Conservation (phyloP, 495 filamentous ascomycete species). For the Cercophora newfieldiana region DNA sequence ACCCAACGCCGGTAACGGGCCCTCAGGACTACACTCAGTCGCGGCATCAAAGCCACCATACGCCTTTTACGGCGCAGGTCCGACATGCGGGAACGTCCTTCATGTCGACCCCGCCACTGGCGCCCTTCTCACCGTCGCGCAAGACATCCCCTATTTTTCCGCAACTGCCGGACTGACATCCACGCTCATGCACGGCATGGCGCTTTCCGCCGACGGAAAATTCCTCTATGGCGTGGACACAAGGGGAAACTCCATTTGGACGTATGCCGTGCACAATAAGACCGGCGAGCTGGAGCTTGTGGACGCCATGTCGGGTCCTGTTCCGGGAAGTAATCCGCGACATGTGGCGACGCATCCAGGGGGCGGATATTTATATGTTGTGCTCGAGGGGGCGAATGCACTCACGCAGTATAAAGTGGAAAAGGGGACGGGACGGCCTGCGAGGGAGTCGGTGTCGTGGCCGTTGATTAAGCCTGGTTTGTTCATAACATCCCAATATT, state of each 20-base stretch:
- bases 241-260: neutral
- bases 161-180: neutral
- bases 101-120: neutral
- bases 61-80: neutral
- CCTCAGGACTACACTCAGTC: neutral
- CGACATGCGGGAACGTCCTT: neutral
- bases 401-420: neutral
- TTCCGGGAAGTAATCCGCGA: neutral
- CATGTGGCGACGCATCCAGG: neutral
- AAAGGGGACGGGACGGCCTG: neutral
- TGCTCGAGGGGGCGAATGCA: neutral
- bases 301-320: neutral
- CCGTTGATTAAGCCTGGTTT: neutral
- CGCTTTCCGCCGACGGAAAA: neutral
- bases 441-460: neutral
- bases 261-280: neutral
- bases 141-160: neutral
- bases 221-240: neutral
- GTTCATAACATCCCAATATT: too few relatives aligned
- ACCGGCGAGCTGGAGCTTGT: neutral
- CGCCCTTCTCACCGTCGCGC: neutral
- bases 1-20: neutral
- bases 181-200: neutral
- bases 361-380: neutral
- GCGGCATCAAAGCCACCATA: neutral